A percentile compares a stretch with the other conserved stretches of the same genome.
Evolutionary conservation across 2,329 filamentous ascomycete species (phyloP).

Genomic region (Talaromyces pinophilus): DNA sequence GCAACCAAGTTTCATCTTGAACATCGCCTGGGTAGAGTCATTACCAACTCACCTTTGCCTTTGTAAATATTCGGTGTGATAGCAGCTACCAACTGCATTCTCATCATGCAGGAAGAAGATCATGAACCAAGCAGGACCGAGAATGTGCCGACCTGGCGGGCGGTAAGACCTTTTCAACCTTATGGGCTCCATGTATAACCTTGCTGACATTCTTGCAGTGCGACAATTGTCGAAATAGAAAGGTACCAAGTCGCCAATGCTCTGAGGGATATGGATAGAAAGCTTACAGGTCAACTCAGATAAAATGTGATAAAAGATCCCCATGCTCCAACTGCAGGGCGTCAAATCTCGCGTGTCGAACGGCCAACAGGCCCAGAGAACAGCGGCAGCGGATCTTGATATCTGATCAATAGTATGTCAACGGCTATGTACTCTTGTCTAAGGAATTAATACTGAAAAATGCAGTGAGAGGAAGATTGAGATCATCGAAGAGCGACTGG

Average conservation of each 20-base stretch:
- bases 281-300: slow-evolving; percentile 29
- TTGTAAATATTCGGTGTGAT: not conserved
- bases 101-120: slow-evolving; percentile 16
- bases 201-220: slow-evolving; percentile 19
- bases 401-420: slow-evolving; percentile 45
- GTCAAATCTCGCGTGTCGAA: slow-evolving; percentile 40
- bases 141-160: slow-evolving; percentile 21
- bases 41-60: not conserved
- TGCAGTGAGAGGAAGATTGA: slow-evolving; percentile 56
- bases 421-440: not conserved
- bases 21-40: not conserved
- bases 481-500: slow-evolving; percentile 53
- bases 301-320: slow-evolving; percentile 45
- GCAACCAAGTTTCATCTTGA: not conserved
- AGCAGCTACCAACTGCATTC: not conserved
- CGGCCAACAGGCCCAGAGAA: slow-evolving; percentile 40
- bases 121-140: slow-evolving; percentile 10
- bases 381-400: slow-evolving; percentile 44
- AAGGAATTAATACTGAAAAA: not conserved
- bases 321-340: slow-evolving; percentile 47
- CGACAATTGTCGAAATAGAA: slow-evolving; percentile 26
- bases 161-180: slow-evolving; percentile 17
- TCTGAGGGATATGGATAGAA: not conserved
- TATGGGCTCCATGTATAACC: not conserved
- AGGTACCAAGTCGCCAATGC: slow-evolving; percentile 11